These are phyloP conservation scores for Pezicula radicicola DNA, from an alignment of 2,329 filamentous ascomycete species.

Conservation along the genomic window DNA sequence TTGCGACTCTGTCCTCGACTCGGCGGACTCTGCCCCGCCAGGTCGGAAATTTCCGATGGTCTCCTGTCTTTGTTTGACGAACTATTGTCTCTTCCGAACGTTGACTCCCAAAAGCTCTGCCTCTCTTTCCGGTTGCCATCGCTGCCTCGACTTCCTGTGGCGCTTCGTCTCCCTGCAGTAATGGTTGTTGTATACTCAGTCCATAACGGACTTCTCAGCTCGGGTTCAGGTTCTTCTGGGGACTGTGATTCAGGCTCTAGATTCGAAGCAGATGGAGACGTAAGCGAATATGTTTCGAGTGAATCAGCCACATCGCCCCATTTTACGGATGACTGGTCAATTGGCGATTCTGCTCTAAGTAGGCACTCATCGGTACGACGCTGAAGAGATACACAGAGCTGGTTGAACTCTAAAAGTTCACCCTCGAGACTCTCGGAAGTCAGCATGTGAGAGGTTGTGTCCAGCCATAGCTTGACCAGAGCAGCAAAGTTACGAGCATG, in stretches of 20 bases:
- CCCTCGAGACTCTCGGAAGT: constrained; percentile 19
- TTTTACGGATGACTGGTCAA: constrained; percentile 20
- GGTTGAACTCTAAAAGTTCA: constrained; percentile 27
- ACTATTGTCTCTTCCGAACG: constrained; percentile 25
- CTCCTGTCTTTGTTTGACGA: constrained; percentile 12
- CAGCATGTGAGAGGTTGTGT: constrained; percentile 34
- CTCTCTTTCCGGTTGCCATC: constrained; percentile 15
- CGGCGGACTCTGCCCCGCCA: constrained; percentile 11
- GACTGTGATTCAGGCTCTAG: background rate
- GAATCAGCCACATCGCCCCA: constrained; percentile 25
- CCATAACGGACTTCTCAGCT: constrained; percentile 16
- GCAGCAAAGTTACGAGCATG: constrained; percentile 81
- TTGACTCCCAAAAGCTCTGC: constrained; percentile 29
- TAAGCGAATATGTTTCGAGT: constrained; percentile 11
- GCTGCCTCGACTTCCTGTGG: constrained; percentile 10
- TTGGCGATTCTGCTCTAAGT: constrained; percentile 21
- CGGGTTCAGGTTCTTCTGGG: constrained; percentile 2
- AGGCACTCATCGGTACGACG: constrained; percentile 28
- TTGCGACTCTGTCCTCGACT: constrained; percentile 23
- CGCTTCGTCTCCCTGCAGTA: constrained; percentile 1
- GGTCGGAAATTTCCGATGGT: constrained; percentile 10
- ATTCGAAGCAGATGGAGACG: background rate
- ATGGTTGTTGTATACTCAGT: constrained; percentile 11
- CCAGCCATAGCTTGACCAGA: constrained; percentile 77
- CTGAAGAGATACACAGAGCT: constrained; percentile 26